Evolutionary conservation across 805 yeast genomes (phyloP), one percentile per base, ranked within the genome.

Genomic region (Wickerhamomyces canadensis): DNA sequence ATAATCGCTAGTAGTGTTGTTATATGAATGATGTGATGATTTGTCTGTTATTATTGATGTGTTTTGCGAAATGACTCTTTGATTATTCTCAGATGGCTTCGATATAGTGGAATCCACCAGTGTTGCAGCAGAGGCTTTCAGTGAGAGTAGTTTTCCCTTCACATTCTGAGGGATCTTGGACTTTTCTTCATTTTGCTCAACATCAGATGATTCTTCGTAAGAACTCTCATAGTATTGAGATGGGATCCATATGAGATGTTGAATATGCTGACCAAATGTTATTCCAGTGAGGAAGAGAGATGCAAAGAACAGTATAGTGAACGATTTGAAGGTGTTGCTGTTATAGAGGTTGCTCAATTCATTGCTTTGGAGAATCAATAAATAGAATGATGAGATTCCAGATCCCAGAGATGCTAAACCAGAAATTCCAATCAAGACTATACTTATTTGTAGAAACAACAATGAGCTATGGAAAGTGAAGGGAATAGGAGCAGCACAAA

Each of bases 61-160:
- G n/a, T n/a, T n/a, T n/a, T n/a, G n/a, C n/a, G n/a, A n/a, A n/a
- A n/a, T n/a, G n/a, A n/a, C n/a, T n/a, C n/a, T n/a, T n/a, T n/a
- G n/a, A n/a, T n/a, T n/a, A n/a, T n/a, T n/a, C n/a, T n/a, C n/a
- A n/a, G n/a, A n/a, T n/a, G n/a, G n/a, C n/a, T n/a, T n/a, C n/a
- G n/a, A n/a, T n/a, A n/a, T n/a, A n/a, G n/a, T n/a, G n/a, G n/a
- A n/a, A n/a, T 48, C 56, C 21, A 53, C 56, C n/a, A 53, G 34
- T 2, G 58, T 53, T 9, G 48, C 52, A 5, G 58, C 52, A 7
- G 56, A 51, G 3, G 55, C 49, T 37, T 53, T 53, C 33, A 51
- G 18, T 4, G 56, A 48, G 19, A 51, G 38, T 13, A 36, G 22
- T 31, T 40, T 41, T 14, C 39, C 38, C 31, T 16, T 26, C 4